Percentiles rank a stretch among this genome's conserved stretches.
Conservation (phyloP, 176 grass and related monocot genomes). For the Bromus sterilis region DNA sequence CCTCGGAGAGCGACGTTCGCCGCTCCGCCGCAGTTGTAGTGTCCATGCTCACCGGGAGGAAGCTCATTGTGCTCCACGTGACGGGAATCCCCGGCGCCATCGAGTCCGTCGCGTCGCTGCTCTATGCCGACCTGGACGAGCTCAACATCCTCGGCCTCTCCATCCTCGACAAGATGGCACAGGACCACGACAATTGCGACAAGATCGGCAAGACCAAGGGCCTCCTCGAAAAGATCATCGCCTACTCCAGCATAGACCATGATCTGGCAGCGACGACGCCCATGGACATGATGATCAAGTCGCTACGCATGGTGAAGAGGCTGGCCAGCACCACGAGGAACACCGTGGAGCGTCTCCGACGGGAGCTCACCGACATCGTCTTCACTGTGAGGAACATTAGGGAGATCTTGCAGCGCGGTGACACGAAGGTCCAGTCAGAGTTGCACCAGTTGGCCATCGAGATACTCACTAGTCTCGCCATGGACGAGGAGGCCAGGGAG, state of each 20-base stretch:
- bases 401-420: slow-evolving; percentile 29
- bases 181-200: slow-evolving; percentile 59
- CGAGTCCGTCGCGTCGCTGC: slow-evolving; percentile 46
- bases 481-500: slow-evolving; percentile 57
- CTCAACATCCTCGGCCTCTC: slow-evolving; percentile 53
- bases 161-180: slow-evolving; percentile 62
- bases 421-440: neutral
- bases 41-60: slow-evolving; percentile 33
- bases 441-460: slow-evolving; percentile 50
- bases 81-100: slow-evolving; percentile 42
- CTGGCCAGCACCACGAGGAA: slow-evolving; percentile 47
- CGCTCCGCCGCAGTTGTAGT: slow-evolving; percentile 39
- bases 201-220: slow-evolving; percentile 56
- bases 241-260: slow-evolving; percentile 30
- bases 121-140: slow-evolving; percentile 35
- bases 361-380: slow-evolving; percentile 48
- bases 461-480: slow-evolving; percentile 58
- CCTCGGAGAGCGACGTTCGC: slow-evolving; percentile 37
- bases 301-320: slow-evolving; percentile 54
- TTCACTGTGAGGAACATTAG: slow-evolving; percentile 62
- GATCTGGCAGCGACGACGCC: neutral
- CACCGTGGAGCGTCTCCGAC: slow-evolving; percentile 40
- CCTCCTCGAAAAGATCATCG: slow-evolving; percentile 59
- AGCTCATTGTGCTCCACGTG: slow-evolving; percentile 42
- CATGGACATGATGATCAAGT: slow-evolving; percentile 16